Evolutionary conservation across 345 rosid species (phyloP).

Genomic region (Syzygium aromaticum): DNA sequence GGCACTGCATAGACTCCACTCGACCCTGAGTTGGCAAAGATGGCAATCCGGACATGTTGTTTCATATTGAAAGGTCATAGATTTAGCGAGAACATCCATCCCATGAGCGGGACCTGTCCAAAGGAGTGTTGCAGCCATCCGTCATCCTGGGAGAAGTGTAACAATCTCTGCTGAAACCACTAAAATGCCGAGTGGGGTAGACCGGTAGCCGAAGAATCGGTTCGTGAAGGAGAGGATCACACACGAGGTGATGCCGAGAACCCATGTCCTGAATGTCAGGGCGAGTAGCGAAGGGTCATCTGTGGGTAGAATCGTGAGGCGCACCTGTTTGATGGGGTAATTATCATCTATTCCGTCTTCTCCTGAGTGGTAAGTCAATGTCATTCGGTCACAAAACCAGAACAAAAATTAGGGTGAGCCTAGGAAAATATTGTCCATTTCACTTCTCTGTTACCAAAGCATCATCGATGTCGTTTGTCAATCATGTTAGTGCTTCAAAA

Average conservation of each 20-base stretch:
- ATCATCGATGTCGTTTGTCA: too few species aligned
- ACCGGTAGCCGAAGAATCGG: conserved; percentile 38
- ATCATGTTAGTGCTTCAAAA: background rate
- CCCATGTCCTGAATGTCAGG: conserved; percentile 54
- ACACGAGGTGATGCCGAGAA: conserved; percentile 32
- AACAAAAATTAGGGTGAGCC: background rate
- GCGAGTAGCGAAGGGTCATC: conserved; percentile 41
- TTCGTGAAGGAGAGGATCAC: conserved; percentile 41
- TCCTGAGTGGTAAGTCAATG: conserved; percentile 1
- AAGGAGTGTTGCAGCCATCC: conserved; percentile 46
- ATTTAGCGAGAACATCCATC: conserved; percentile 34
- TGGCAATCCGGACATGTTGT: conserved; percentile 49
- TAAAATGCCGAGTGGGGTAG: conserved; percentile 24
- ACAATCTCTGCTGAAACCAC: conserved; percentile 36
- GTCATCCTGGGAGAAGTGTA: conserved; percentile 29
- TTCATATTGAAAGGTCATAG: conserved; percentile 45
- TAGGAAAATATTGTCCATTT: background rate
- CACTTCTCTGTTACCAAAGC: background rate
- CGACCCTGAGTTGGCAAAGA: conserved; percentile 42
- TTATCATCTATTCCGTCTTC: conserved; percentile 26
- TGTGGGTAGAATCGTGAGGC: conserved; percentile 39
- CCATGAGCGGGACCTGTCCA: conserved; percentile 19
- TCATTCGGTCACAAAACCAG: background rate
- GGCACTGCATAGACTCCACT: conserved; percentile 28
- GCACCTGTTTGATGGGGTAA: conserved; percentile 50